phyloP scores from a whole-genome alignment of 306 rosid species.

The Lathyrus aphaca region DNA sequence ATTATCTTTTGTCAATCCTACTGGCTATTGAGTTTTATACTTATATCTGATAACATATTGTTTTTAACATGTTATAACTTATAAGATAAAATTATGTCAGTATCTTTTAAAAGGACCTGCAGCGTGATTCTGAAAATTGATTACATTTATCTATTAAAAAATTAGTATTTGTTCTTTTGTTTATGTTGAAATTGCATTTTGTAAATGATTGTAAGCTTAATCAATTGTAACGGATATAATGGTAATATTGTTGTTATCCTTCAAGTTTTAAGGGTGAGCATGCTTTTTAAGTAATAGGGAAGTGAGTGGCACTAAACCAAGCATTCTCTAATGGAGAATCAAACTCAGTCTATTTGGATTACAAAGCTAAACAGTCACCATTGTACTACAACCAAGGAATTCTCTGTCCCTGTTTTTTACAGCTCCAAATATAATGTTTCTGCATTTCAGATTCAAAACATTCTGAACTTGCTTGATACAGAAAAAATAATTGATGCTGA shows the following conservation, averaged over 20 bases:
- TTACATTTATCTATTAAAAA: background rate
- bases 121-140: slow-evolving; percentile 11
- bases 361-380: background rate
- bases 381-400: background rate
- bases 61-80: background rate
- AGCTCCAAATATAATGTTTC: slow-evolving; percentile 20
- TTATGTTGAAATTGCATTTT: background rate
- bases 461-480: slow-evolving; percentile 16
- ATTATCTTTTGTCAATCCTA: background rate
- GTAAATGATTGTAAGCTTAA: background rate
- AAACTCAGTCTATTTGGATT: background rate
- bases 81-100: background rate
- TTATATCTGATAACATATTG: background rate
- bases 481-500: background rate
- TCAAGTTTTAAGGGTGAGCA: slow-evolving; percentile 8
- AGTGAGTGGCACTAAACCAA: no score
- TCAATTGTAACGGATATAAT: background rate
- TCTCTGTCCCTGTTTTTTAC: background rate
- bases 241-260: slow-evolving; percentile 10
- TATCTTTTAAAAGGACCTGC: background rate
- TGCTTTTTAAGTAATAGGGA: background rate
- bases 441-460: slow-evolving; percentile 19
- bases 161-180: background rate
- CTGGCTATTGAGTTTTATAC: slow-evolving; percentile 7
- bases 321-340: no score